phyloP scores from a whole-genome alignment of 805 yeast genomes.

The Saturnispora kantuleensis region DNA sequence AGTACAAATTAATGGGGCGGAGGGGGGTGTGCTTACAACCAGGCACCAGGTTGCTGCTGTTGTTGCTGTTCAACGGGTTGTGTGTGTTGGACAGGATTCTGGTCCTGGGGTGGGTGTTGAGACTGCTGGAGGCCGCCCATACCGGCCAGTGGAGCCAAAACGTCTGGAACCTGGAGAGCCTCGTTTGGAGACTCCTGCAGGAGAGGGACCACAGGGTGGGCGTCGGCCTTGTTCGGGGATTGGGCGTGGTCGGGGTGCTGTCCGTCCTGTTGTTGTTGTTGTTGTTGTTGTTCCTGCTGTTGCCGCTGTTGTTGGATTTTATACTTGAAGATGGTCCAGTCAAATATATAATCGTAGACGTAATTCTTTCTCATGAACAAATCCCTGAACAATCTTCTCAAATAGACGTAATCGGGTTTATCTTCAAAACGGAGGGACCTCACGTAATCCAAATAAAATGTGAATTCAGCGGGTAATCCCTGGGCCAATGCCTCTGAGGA shows the following conservation, averaged over 20 bases:
- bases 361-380: slow-evolving; percentile 80
- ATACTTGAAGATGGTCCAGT: slow-evolving; percentile 88
- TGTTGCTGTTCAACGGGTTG: slow-evolving; percentile 21
- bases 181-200: slow-evolving; percentile 24
- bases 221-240: too few relatives aligned
- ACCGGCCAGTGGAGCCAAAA: slow-evolving; percentile 13
- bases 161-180: slow-evolving; percentile 26
- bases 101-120: slow-evolving; percentile 16
- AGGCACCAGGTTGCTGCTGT: slow-evolving; percentile 18
- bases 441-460: slow-evolving; percentile 78
- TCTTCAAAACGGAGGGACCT: slow-evolving; percentile 90
- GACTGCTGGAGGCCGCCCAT: slow-evolving; percentile 10
- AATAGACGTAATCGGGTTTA: slow-evolving; percentile 86
- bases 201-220: slow-evolving; percentile 13
- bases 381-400: slow-evolving; percentile 84
- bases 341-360: slow-evolving; percentile 88
- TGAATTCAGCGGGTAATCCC: slow-evolving; percentile 87
- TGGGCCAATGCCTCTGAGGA: slow-evolving; percentile 78
- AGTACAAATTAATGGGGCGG: neutral
- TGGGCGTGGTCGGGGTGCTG: slow-evolving; percentile 10
- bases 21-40: slow-evolving; percentile 18
- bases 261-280: slow-evolving; percentile 16
- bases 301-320: slow-evolving; percentile 45
- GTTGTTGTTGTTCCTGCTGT: slow-evolving; percentile 22
- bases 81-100: slow-evolving; percentile 14